Conservation (phyloP, 495 filamentous ascomycete species). For the Hypoxylon lienhwacheense region DNA sequence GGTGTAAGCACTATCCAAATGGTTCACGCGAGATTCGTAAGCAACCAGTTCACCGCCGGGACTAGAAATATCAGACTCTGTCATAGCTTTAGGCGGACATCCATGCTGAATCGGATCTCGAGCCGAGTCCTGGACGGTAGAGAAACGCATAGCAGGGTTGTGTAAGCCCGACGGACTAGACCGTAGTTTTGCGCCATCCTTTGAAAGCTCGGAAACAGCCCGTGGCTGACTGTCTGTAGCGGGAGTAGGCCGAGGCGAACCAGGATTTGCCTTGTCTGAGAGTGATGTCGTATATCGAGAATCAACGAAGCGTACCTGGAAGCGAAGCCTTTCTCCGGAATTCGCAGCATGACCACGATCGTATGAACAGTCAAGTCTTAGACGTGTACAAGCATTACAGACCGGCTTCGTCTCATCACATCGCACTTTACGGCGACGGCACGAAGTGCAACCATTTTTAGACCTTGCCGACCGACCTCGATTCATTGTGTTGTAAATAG, state of each 20-base stretch:
- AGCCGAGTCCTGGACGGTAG: constrained; percentile 4
- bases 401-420: constrained; percentile 57
- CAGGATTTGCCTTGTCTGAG: constrained; percentile 12
- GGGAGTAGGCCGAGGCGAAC: neutral
- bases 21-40: constrained; percentile 3
- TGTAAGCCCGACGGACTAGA: neutral
- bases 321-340: constrained; percentile 16
- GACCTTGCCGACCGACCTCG: constrained; percentile 23
- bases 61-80: neutral
- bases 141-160: constrained; percentile 1
- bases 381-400: constrained; percentile 48
- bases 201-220: neutral
- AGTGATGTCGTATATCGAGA: constrained; percentile 17
- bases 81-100: constrained; percentile 1
- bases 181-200: neutral
- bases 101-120: constrained; percentile 3
- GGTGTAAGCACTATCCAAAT: constrained; percentile 6
- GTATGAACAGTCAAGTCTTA: constrained; percentile 20
- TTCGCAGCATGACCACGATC: constrained; percentile 10
- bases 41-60: constrained; percentile 5
- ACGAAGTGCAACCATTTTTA: constrained; percentile 49
- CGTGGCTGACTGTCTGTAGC: neutral
- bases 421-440: constrained; percentile 59
- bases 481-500: constrained; percentile 17
- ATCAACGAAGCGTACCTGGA: constrained; percentile 24